Base-by-base conservation (phyloP, 192 early-diverging fungal genomes). In the Mycoemilia scoparia region DNA sequence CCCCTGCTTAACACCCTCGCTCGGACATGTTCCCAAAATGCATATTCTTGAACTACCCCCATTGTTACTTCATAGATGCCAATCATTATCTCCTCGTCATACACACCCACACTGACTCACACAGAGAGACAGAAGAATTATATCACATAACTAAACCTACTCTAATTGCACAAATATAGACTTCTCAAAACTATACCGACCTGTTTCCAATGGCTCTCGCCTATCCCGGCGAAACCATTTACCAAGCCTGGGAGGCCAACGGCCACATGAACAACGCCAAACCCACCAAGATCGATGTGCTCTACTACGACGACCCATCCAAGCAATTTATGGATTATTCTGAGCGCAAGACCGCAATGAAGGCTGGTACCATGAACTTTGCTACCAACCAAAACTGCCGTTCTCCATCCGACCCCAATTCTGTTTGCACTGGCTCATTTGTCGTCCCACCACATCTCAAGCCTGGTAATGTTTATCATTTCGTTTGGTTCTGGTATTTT, bases 401-500 rank as follows among this genome's bases (percentile, higher is more conserved):
- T 21, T 26, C 32, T 4, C 45, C 55, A 0, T 12, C 20, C 2
- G 28, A 67, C 30, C 41, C 61, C 1, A 71, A 70, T 39, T 42
- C 59, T 7, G 40, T 38, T n/a, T 75, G 72, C 41, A 42, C 55
- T 25, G 69, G 67, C 12, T 24, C 37, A 7, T 60, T 68, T 52
- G 60, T 42, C 0, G 60, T 75, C 24, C 72, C 72, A 5, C 39
- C 34, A 6, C 51, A 51, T 3, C 45, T 69, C 27, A 46, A 36
- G 2, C 57, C 62, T 3, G 69, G 69, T 7, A 43, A 53, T 24
- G 38, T 34, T 3, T 67, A 65, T 36, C 62, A 62, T 24, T 53
- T 71, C 33, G 64, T 66, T 7, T 71, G 64, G 67, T 67, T 66
- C 59, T 75, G 72, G 72, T 48, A 62, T 34, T 75, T 71, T 42